Base-by-base conservation (phyloP, 148 eudicot genomes). In the Rhododendron henanense region DNA sequence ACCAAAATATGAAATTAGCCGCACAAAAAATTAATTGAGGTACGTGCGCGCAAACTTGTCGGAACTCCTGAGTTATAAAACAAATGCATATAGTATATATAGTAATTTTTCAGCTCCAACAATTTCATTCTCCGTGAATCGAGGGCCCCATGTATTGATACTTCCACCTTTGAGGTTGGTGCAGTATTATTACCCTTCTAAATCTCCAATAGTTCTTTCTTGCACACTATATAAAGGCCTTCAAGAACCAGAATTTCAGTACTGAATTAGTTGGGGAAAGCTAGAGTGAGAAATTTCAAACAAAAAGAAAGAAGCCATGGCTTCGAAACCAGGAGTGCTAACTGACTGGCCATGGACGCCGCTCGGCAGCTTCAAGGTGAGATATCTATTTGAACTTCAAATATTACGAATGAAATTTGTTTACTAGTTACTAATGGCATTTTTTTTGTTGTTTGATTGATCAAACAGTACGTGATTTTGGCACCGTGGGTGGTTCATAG, bases 401-500 rank as follows among this genome's bases (percentile, higher is more conserved):
- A 13, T 55, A 55, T 55, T 16, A 55, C 61, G 61, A 55, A 4
- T 18, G 4, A 55, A 35, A 41, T 78, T 16, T 41, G 28, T 79
- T 5, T 50, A 6, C 0, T 51, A 10, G 23, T 45, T 11, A 45
- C 81, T 13, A 51, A 16, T 45, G n/a, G n/a, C 55, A 21, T 23
- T 10, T 78, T 16, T n/a, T 41, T 33, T 41, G 45, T 5, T 41
- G 7, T 6, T 5, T 41, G 45, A 41, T 5, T 41, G 44, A 41
- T 41, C 44, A 41, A 6, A 3, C 35, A 93, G 96, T 90, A 93
- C 57, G 53, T 89, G 33, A 5, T 94, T 11, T 88, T 94, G 90
- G 96, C 90, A n/a, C 96, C 98, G 2, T 87, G 85, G 85, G 91
- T 59, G 50, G 82, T 85, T 28, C 91, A 91, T 48, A 89, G 93